Base-by-base conservation (phyloP, 2,329 filamentous ascomycete genomes). In the Graphilbum ipis-grandicollis region DNA sequence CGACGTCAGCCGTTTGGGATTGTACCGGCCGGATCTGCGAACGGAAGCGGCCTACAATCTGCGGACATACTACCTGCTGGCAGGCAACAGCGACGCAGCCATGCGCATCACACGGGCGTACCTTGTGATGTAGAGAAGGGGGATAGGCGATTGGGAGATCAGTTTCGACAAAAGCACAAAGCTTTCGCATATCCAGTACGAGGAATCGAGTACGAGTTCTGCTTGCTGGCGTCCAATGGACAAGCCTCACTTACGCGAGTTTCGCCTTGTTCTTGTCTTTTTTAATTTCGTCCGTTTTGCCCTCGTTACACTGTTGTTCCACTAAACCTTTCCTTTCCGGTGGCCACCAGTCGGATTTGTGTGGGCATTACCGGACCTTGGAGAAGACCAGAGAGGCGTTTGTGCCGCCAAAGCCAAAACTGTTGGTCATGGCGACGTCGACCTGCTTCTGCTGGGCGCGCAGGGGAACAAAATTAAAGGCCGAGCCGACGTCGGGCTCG, bases 391-490 rank as follows among this genome's bases (percentile, higher is more conserved):
- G 60, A 37, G 75, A 85, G 31, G 88, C 86, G 59, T 98, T 98
- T 1, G 88, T 96, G 14, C 90, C 90, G 10, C 90, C 90, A 59
- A 98, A 98, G 0, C 90, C 90, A 58, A 98, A 98, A 53, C 88
- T 96, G 51, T 98, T 98, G 4, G 83, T 90, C 40, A 98, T 49
- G 5, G 81, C 82, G 18, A 88, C 77, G 39, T 73, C 60, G 10
- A 96, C 71, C 3, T 63, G 52, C 45, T 72, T 75, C 36, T 79
- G 56, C 55, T 94, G 86, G 1, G 84, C 67, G 33, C 62, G 51
- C 4, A 74, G 63, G 0, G 85, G 72, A 4, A 93, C 75, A 54
- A 94, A 88, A 52, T 96, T 94, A 60, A 88, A 93, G 44, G 75
- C 61, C 37, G 82, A 79, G 4, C 74, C 67, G 2, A 72, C 64